phyloP scores from a whole-genome alignment of 805 yeast genomes.

The Hanseniaspora valbyensis region DNA sequence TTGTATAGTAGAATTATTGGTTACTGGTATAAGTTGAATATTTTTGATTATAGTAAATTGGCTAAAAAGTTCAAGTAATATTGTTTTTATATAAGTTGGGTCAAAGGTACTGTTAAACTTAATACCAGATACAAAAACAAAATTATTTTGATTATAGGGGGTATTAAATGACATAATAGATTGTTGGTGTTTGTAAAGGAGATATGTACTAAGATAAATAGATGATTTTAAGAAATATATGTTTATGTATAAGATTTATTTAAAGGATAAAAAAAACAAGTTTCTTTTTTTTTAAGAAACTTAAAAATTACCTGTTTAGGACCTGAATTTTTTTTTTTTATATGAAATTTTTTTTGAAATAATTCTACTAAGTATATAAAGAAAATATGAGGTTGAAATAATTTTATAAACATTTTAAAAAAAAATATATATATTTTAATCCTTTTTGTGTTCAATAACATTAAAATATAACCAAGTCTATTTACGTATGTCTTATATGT shows the following conservation, averaged over 20 bases:
- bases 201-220: no score
- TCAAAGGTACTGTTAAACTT: conserved; percentile 42
- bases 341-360: no score
- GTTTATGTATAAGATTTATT: no score
- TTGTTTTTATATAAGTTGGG: conserved; percentile 70
- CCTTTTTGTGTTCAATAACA: no score
- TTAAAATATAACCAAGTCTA: conserved; percentile 14
- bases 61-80: conserved; percentile 69
- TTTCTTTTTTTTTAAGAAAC: neutral
- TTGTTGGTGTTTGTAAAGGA: no score
- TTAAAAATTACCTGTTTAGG: neutral
- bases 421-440: no score
- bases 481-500: conserved; percentile 15
- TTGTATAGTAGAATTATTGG: conserved; percentile 54
- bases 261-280: neutral
- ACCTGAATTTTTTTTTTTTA: neutral
- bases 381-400: no score
- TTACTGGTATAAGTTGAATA: conserved; percentile 62
- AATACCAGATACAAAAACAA: conserved; percentile 28
- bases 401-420: no score
- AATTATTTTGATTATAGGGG: neutral
- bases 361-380: no score
- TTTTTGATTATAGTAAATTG: conserved; percentile 72
- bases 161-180: no score
- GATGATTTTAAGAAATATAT: no score